Conservation (phyloP, 768 basidiomycete species). For the Mycena vulgaris region DNA sequence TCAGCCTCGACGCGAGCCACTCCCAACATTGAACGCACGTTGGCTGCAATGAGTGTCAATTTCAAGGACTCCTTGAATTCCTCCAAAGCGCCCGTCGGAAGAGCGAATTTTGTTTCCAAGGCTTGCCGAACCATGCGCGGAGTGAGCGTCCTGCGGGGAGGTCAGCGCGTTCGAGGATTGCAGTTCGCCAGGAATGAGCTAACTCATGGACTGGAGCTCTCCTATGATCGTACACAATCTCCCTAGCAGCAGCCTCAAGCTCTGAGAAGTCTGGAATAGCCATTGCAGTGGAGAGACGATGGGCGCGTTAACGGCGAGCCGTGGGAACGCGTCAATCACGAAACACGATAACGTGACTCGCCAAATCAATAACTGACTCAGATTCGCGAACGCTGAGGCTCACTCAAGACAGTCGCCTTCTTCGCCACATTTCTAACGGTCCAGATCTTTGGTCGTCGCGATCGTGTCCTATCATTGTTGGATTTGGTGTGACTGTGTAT, state of each 20-base stretch:
- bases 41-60: slow-evolving; percentile 39
- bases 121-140: slow-evolving; percentile 64
- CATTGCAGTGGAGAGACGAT: not conserved
- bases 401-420: too few relatives aligned
- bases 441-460: too few relatives aligned
- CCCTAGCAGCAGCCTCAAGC: slow-evolving; percentile 11
- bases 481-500: too few relatives aligned
- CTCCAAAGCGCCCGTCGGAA: slow-evolving; percentile 63
- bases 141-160: slow-evolving; percentile 57
- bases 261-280: slow-evolving; percentile 9
- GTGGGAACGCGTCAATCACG: slow-evolving; percentile 10
- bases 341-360: slow-evolving; percentile 13
- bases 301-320: slow-evolving; percentile 21
- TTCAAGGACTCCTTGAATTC: slow-evolving; percentile 67
- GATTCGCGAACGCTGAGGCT: too few relatives aligned
- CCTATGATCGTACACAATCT: slow-evolving; percentile 12
- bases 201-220: slow-evolving; percentile 11
- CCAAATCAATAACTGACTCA: too few relatives aligned
- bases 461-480: too few relatives aligned
- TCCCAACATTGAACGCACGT: slow-evolving; percentile 12
- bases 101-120: slow-evolving; percentile 62
- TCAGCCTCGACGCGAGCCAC: not conserved
- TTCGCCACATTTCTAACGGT: too few relatives aligned
- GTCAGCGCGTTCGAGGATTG: not conserved
- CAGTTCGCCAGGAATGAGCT: not conserved